These are phyloP conservation scores for Heritiera fomes DNA, from an alignment of 345 rosid species.

Conservation along the genomic window DNA sequence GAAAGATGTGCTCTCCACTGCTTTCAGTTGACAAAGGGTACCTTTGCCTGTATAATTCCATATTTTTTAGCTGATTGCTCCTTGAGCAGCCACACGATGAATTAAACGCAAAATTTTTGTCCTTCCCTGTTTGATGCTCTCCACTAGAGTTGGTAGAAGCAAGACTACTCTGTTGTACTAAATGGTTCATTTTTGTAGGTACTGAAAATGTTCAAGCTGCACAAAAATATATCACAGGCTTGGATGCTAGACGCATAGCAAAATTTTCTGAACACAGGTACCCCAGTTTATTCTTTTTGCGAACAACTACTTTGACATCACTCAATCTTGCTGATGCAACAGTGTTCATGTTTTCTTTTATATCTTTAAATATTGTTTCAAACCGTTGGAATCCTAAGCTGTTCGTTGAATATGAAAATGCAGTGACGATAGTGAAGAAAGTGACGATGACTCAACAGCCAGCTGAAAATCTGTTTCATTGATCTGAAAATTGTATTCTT, in stretches of 20 bases:
- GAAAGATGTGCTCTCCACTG: constrained; percentile 85
- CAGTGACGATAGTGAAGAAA: constrained; percentile 12
- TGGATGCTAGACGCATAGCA: constrained; percentile 90
- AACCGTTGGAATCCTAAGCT: not conserved
- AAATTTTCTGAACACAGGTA: constrained; percentile 81
- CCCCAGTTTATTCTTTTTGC: not conserved
- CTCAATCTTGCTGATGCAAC: not conserved
- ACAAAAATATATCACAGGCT: constrained; percentile 90
- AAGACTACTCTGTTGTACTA: not conserved
- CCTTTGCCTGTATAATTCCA: not conserved
- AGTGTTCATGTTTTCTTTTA: not conserved
- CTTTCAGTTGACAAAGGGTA: constrained; percentile 83
- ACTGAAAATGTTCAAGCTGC: constrained; percentile 76
- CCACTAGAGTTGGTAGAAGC: not conserved
- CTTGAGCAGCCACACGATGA: not conserved
- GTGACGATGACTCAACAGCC: not conserved
- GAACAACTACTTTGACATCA: not conserved
- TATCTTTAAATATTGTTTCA: not conserved
- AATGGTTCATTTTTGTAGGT: constrained; percentile 40
- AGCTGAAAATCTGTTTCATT: not conserved
- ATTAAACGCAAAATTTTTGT: too few relatives aligned
- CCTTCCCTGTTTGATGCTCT: not conserved
- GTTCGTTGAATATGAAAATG: not conserved
- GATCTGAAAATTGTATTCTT: not conserved
- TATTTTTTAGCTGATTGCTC: not conserved